Evolutionary conservation across 768 basidiomycete genomes (phyloP), one percentile per base, ranked within the genome.

Genomic region (Suillus brevipes): DNA sequence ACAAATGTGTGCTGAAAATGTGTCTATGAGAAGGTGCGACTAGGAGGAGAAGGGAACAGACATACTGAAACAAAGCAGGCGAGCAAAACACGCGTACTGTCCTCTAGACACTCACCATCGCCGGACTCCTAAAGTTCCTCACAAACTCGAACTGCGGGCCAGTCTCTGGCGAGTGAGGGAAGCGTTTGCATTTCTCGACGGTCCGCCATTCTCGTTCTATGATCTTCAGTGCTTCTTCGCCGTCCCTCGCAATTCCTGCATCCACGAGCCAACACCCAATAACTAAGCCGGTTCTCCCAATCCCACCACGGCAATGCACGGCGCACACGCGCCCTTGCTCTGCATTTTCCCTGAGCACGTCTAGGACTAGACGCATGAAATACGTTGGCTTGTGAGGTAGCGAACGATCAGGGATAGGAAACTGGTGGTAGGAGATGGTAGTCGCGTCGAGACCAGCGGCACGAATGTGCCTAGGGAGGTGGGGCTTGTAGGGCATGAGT

Each of bases 231-330:
- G 90, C 90, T 65, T 88, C 87, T 63, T 80, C 81, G 16, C 90
- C 90, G 68, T 87, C 83, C 71, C 78, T 79, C 56, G 87, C 90
- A 61, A 79, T 74, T 2, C 85, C 85, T 23, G 85, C 85, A 74
- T 91, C 85, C 45, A 91, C 88, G 45, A 92, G 84, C 89, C 89
- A 92, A 73, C 90, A 92, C 16, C 90, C 89, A 50, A 87, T 80
- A 59, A 87, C 84, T 76, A 85, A 78, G 25, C 85, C 85, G 1
- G 85, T 86, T 42, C 90, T 79, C 1, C 90, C 91, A 58, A 92
- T 92, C 0, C 91, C 91, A 2, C 91, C 91, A 10, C 90, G 83
- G 72, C 91, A 93, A 71, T 93, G 91, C 6, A 93, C 90, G 6
- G 90, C 91, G n/a, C 78, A 80, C 40, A 87, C 81, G 16, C 90